These are phyloP conservation scores for Globisporangium rhizosaccharum DNA, from an alignment of 352 stramenopile species.

Conservation along the genomic window DNA sequence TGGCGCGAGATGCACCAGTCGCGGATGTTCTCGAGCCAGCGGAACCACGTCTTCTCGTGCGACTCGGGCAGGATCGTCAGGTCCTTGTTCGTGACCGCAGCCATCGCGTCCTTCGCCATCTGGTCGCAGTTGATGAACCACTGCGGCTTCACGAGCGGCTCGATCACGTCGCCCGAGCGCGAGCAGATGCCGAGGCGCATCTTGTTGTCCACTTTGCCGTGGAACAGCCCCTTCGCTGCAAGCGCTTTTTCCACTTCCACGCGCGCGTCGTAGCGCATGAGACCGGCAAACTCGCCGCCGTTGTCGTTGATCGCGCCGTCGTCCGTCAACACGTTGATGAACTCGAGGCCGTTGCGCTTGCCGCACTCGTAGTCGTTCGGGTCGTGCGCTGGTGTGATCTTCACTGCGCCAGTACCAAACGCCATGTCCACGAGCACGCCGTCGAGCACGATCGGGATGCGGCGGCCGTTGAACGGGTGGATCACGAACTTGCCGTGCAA, in stretches of 20 bases:
- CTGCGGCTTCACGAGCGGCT: constrained; percentile 99
- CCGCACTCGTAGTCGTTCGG: constrained; percentile 99
- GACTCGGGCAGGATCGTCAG: constrained; percentile 73
- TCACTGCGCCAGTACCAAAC: constrained; percentile 98
- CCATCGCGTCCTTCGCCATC: constrained; percentile 84
- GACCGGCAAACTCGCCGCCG: constrained; percentile 77
- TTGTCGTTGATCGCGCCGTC: constrained; percentile 96
- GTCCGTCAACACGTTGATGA: constrained; percentile 96
- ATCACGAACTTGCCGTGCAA: constrained; percentile 97
- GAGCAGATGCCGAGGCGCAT: constrained; percentile 98
- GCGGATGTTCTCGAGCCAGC: constrained; percentile 98
- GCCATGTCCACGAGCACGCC: constrained; percentile 96
- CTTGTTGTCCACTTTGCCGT: constrained; percentile 97
- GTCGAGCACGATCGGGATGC: constrained; percentile 97
- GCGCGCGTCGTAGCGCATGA: constrained; percentile 90
- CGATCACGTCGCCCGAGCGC: constrained; percentile 97
- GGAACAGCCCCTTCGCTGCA: constrained; percentile 91
- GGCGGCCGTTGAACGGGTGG: constrained; percentile 97
- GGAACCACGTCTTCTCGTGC: constrained; percentile 95
- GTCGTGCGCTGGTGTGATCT: constrained; percentile 99
- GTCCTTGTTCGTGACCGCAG: constrained; percentile 76
- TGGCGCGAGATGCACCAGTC: constrained; percentile 99
- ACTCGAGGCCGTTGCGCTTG: constrained; percentile 95
- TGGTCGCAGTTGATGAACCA: constrained; percentile 80
- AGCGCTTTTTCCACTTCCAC: constrained; percentile 89